Evolutionary conservation across 768 basidiomycete genomes (phyloP).

Genomic region (Suillus clintonianus): DNA sequence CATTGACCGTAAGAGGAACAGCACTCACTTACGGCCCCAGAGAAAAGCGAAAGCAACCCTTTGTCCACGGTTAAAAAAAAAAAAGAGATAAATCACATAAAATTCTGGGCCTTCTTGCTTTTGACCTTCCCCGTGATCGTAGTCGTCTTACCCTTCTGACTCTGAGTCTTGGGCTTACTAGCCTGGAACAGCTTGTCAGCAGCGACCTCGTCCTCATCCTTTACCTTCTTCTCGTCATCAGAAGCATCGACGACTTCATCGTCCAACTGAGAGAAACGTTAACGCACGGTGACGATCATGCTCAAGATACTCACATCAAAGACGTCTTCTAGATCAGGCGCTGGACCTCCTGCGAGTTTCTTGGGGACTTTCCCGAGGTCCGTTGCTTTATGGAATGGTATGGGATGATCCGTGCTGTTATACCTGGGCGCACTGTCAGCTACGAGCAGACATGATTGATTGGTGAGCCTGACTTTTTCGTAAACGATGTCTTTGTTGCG

Average conservation of each 20-base stretch:
- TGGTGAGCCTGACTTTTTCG: conserved; percentile 63
- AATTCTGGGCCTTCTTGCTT: conserved; percentile 14
- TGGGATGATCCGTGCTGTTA: conserved; percentile 86
- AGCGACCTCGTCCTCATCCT: conserved; percentile 46
- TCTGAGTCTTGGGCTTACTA: conserved; percentile 44
- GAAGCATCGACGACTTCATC: conserved; percentile 47
- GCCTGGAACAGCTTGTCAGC: conserved; percentile 64
- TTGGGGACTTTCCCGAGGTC: conserved; percentile 80
- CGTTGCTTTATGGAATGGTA: conserved; percentile 89
- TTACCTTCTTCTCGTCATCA: conserved; percentile 45
- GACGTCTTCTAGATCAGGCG: conserved; percentile 91
- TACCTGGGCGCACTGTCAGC: conserved; percentile 55
- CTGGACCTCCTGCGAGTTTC: conserved; percentile 72
- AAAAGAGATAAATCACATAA: conserved; percentile 3
- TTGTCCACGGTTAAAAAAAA: not conserved
- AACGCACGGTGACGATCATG: not conserved
- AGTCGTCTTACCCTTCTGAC: conserved; percentile 22
- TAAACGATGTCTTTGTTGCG: conserved; percentile 82
- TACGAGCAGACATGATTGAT: not conserved
- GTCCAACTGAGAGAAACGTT: conserved; percentile 37
- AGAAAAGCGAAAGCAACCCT: too few species aligned
- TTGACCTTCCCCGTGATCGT: conserved; percentile 26
- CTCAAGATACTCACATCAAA: conserved; percentile 60
- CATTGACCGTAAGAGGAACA: too few species aligned
- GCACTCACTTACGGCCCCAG: too few species aligned